Base-by-base conservation (phyloP, 106 monocot genomes). In the Phalaenopsis equestris region DNA sequence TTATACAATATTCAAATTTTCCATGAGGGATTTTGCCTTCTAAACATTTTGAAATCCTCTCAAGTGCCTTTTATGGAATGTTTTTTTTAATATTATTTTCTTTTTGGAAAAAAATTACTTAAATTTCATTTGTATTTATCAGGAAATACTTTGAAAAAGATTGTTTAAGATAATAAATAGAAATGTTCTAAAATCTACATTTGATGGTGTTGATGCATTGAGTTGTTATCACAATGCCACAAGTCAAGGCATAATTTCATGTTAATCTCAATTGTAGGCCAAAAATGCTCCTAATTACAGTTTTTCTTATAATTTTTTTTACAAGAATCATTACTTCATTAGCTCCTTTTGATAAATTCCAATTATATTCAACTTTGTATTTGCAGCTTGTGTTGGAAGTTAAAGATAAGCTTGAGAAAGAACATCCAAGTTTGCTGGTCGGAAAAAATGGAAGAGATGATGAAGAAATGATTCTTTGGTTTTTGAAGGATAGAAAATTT, bases 381-480 rank as follows among this genome's bases (percentile, higher is more conserved):
- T 56, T 78, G 72, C 82, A 97, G 97, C 89, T 97, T 81, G 94
- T 97, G 48, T 67, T 89, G 77, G 90, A 96, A 78, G 86, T 96
- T 42, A 96, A 92, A 86, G 87, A 87, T 74, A 90, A 86, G 80
- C 90, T 97, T 61, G 84, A 79, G 77, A 85, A 58, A 45, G 92
- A 92, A 70, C 80, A 88, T 68, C 75, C 86, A 4, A 70, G 67
- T 46, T 94, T 97, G 19, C 94, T 92, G 67, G 73, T 79, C 19
- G 96, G 96, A 14, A 90, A 78, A 77, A 86, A 90, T 58, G 84
- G 97, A 82, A 83, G 94, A 84, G 87, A 90, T 74, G 86, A 94
- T 86, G 94, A 90, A 81, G 87, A 87, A 17, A 86, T 90, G 90
- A 94, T 97, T 65, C 81, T 85, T 75, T 92, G 94, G 97, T 94